Evolutionary conservation across 352 stramenopile genomes (phyloP).

Genomic region (Pythium oligandrum): DNA sequence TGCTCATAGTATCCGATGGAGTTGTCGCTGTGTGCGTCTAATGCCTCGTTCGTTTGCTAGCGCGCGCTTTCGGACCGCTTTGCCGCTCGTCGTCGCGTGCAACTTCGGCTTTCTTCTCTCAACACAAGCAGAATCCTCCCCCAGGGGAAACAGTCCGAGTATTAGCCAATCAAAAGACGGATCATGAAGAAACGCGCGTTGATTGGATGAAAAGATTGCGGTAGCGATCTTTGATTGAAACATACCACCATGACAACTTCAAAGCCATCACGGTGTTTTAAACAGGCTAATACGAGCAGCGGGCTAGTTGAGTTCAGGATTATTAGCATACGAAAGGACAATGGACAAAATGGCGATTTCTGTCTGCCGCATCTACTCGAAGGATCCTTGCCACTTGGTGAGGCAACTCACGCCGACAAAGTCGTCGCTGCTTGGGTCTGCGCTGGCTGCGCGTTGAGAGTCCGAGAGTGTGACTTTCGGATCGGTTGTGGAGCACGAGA

Average conservation of each 20-base stretch:
- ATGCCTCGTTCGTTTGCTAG: background rate
- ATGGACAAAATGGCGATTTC: background rate
- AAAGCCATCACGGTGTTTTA: constrained; percentile 10
- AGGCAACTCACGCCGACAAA: constrained; percentile 45
- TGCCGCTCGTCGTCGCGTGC: no score
- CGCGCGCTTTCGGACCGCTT: background rate
- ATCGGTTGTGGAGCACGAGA: constrained; percentile 33
- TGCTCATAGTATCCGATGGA: constrained; percentile 42
- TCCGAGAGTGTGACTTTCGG: constrained; percentile 5
- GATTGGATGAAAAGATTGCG: constrained; percentile 2
- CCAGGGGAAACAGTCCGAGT: background rate
- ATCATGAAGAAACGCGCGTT: background rate
- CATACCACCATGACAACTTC: constrained; percentile 6
- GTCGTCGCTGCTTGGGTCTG: constrained; percentile 3
- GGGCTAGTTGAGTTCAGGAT: no score
- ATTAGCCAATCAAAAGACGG: constrained; percentile 5
- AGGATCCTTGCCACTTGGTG: constrained; percentile 60
- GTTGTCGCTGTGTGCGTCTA: background rate
- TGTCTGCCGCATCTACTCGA: constrained; percentile 36
- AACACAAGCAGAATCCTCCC: constrained; percentile 6
- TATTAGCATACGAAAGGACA: no score
- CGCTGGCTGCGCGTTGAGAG: background rate
- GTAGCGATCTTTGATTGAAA: constrained; percentile 15
- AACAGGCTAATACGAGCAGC: background rate
- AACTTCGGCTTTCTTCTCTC: no score